phyloP scores from a whole-genome alignment of 768 basidiomycete genomes.

The Xerocomellus dryophilus region DNA sequence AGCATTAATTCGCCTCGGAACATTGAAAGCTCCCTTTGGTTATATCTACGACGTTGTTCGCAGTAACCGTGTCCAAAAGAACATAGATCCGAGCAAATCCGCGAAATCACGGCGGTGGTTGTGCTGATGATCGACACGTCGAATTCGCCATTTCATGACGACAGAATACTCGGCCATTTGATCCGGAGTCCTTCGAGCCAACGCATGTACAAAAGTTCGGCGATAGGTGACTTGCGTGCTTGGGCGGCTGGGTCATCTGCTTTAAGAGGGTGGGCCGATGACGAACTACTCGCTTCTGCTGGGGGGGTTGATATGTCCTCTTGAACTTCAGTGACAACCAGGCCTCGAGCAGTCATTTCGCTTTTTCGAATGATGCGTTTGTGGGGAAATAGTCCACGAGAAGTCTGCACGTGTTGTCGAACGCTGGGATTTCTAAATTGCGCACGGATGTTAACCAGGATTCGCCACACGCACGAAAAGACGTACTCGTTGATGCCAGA shows the following conservation, averaged over 20 bases:
- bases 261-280: constrained; percentile 31
- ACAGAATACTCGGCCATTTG: constrained; percentile 80
- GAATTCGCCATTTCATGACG: constrained; percentile 14
- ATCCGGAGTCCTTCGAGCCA: constrained; percentile 91
- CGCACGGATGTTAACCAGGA: constrained; percentile 4
- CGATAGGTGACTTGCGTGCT: constrained; percentile 79
- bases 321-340: constrained; percentile 79
- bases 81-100: background rate
- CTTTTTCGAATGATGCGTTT: constrained; percentile 74
- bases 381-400: constrained; percentile 79
- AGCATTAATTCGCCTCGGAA: constrained; percentile 2
- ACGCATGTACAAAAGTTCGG: constrained; percentile 93
- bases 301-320: constrained; percentile 62
- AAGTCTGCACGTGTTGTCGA: constrained; percentile 77
- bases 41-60: background rate
- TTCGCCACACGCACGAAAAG: background rate
- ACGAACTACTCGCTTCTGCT: constrained; percentile 31
- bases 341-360: constrained; percentile 80
- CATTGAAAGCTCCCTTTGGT: background rate
- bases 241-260: constrained; percentile 40
- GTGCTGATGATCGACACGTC: background rate
- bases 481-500: constrained; percentile 89
- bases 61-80: constrained; percentile 1
- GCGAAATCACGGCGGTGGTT: background rate
- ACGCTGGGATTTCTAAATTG: constrained; percentile 68